Conservation (phyloP, 2,329 filamentous ascomycete species). For the Fusarium coicis region DNA sequence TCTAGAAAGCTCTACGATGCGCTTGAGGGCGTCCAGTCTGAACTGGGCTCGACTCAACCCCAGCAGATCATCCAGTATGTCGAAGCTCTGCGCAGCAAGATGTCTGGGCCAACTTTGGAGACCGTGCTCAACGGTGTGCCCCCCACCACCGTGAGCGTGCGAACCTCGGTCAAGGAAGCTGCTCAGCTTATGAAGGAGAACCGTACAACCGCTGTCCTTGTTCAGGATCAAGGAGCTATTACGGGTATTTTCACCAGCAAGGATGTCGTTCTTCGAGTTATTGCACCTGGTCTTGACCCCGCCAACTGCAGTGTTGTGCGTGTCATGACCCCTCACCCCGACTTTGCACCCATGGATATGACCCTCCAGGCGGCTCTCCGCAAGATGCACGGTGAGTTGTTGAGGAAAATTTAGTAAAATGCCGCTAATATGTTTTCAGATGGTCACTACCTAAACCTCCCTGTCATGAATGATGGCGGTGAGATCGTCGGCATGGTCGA, state of each 20-base stretch:
- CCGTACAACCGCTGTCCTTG: conserved; percentile 94
- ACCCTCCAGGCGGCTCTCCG: conserved; percentile 96
- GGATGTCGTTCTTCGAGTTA: conserved; percentile 97
- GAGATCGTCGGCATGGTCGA: conserved; percentile 99
- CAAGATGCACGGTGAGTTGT: conserved; percentile 93
- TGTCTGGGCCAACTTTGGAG: conserved; percentile 97
- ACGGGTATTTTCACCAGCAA: conserved; percentile 99
- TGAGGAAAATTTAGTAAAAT: not conserved
- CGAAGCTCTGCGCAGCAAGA: conserved; percentile 92
- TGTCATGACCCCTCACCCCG: conserved; percentile 98
- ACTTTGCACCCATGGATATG: conserved; percentile 99
- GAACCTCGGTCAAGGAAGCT: conserved; percentile 96
- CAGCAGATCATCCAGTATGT: conserved; percentile 99
- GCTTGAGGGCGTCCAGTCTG: conserved; percentile 95
- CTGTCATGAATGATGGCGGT: conserved; percentile 96
- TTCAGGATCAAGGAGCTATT: conserved; percentile 96
- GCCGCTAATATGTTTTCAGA: conserved; percentile 64
- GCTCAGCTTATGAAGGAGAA: conserved; percentile 98
- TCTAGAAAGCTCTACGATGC: conserved; percentile 99
- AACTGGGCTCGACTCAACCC: conserved; percentile 93
- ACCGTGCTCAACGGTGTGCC: conserved; percentile 92
- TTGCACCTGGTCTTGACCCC: conserved; percentile 94
- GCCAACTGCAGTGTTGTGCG: conserved; percentile 96
- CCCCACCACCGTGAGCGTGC: conserved; percentile 92
- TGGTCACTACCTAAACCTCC: conserved; percentile 96